Evolutionary conservation across 129 eudicot species (phyloP).

Genomic region (Tagetes erecta): DNA sequence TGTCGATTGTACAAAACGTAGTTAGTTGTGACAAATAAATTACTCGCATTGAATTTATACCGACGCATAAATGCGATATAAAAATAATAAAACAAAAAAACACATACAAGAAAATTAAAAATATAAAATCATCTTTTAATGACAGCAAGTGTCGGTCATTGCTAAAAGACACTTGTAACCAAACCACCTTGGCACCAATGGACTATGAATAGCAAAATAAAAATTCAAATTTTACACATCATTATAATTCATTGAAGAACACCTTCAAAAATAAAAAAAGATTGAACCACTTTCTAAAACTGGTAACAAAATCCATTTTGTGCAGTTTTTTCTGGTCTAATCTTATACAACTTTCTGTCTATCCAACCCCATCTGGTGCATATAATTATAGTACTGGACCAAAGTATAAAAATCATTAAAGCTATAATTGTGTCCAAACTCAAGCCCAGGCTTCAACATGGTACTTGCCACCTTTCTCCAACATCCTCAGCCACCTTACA

Average conservation of each 20-base stretch:
- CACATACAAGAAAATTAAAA: too few relatives aligned
- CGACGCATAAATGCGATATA: too few relatives aligned
- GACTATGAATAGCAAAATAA: too few relatives aligned
- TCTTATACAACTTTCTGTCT: background rate
- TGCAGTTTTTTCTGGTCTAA: background rate
- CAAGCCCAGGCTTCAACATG: conserved; percentile 95
- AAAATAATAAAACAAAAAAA: too few relatives aligned
- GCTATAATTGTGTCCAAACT: background rate
- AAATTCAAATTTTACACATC: background rate
- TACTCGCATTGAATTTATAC: too few relatives aligned
- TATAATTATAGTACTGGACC: background rate
- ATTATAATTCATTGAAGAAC: background rate
- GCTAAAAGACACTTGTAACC: too few relatives aligned
- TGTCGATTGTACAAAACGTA: too few relatives aligned
- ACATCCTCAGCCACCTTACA: conserved; percentile 68
- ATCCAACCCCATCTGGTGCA: background rate
- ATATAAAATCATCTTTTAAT: too few relatives aligned
- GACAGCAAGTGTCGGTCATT: too few relatives aligned
- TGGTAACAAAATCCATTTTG: background rate
- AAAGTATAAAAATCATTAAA: background rate
- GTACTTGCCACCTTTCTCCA: conserved; percentile 94
- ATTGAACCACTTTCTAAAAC: background rate
- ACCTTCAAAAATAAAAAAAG: background rate
- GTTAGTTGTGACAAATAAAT: too few relatives aligned
- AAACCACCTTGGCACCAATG: too few relatives aligned